Conservation (phyloP, 495 filamentous ascomycete genomes). For the Aspergillus bridgeri region DNA sequence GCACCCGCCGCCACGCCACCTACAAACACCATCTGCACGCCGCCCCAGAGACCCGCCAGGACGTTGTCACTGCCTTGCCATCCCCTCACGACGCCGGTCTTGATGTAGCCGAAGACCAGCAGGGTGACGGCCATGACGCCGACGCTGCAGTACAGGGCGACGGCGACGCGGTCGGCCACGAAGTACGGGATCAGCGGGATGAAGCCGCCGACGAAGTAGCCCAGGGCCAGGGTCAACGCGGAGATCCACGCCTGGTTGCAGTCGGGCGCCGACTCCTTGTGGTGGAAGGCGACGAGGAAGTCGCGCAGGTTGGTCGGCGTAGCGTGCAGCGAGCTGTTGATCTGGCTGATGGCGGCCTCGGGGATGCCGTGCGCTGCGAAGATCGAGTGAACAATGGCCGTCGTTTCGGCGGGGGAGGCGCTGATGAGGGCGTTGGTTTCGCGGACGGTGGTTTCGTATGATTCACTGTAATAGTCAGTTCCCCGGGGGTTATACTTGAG, state of each 20-base stretch:
- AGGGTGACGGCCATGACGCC: slow-evolving; percentile 64
- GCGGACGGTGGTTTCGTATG: slow-evolving; percentile 45
- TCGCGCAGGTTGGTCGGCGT: slow-evolving; percentile 49
- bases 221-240: slow-evolving; percentile 60
- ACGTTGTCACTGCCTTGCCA: slow-evolving; percentile 39
- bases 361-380: slow-evolving; percentile 52
- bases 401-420: slow-evolving; percentile 36
- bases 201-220: slow-evolving; percentile 71
- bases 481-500: neutral
- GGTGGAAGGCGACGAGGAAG: slow-evolving; percentile 54
- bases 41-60: slow-evolving; percentile 42
- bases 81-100: slow-evolving; percentile 54
- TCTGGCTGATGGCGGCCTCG: slow-evolving; percentile 33
- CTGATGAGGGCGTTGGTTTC: slow-evolving; percentile 41
- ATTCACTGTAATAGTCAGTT: slow-evolving; percentile 33
- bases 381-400: slow-evolving; percentile 43
- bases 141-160: slow-evolving; percentile 66
- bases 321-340: slow-evolving; percentile 44
- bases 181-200: slow-evolving; percentile 74
- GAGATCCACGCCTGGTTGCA: slow-evolving; percentile 55
- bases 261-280: slow-evolving; percentile 48
- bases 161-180: slow-evolving; percentile 51
- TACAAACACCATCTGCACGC: slow-evolving; percentile 62
- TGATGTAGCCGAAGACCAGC: slow-evolving; percentile 67
- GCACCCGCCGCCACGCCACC: slow-evolving; percentile 64